Conservation (phyloP, 768 basidiomycete species). For the Kockovaella imperatae region DNA sequence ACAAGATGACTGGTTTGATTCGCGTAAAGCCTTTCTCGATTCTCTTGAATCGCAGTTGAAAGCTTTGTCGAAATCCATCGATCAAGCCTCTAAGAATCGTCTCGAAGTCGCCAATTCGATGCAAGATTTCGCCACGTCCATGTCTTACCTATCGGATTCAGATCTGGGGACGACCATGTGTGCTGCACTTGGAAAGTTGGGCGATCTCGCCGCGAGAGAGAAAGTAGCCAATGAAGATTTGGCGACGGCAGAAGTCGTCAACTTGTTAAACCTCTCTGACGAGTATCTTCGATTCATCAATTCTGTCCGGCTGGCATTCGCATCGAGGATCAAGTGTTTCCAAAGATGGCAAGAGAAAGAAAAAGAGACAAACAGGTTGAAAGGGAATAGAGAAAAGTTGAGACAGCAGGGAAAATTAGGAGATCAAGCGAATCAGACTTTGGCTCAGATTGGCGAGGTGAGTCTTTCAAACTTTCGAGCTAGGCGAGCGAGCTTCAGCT, state of each 20-base stretch:
- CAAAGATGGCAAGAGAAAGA: slow-evolving; percentile 75
- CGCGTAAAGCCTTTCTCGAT: slow-evolving; percentile 75
- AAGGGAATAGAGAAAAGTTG: slow-evolving; percentile 71
- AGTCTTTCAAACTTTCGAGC: slow-evolving; percentile 21
- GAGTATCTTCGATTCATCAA: slow-evolving; percentile 88
- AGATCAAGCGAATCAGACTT: slow-evolving; percentile 61
- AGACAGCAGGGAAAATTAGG: slow-evolving; percentile 58
- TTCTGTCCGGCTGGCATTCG: slow-evolving; percentile 79
- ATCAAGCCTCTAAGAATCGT: slow-evolving; percentile 73
- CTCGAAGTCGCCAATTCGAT: slow-evolving; percentile 62
- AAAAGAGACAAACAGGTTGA: slow-evolving; percentile 61
- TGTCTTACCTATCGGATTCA: slow-evolving; percentile 62
- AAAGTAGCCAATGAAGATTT: slow-evolving; percentile 68
- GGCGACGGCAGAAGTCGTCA: slow-evolving; percentile 71
- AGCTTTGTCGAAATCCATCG: slow-evolving; percentile 76
- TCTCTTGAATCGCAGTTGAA: slow-evolving; percentile 82
- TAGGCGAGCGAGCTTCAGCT: not conserved
- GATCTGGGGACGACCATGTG: slow-evolving; percentile 68
- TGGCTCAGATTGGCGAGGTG: slow-evolving; percentile 74
- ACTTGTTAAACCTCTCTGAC: slow-evolving; percentile 75
- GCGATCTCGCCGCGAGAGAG: slow-evolving; percentile 64
- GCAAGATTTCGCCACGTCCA: slow-evolving; percentile 70
- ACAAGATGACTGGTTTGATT: slow-evolving; percentile 71
- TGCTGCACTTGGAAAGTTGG: slow-evolving; percentile 60
- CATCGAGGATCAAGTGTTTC: slow-evolving; percentile 74